Evolutionary conservation across 2,329 filamentous ascomycete genomes (phyloP), one percentile per base, ranked within the genome.

Genomic region (Zymoseptoria pseudotritici): DNA sequence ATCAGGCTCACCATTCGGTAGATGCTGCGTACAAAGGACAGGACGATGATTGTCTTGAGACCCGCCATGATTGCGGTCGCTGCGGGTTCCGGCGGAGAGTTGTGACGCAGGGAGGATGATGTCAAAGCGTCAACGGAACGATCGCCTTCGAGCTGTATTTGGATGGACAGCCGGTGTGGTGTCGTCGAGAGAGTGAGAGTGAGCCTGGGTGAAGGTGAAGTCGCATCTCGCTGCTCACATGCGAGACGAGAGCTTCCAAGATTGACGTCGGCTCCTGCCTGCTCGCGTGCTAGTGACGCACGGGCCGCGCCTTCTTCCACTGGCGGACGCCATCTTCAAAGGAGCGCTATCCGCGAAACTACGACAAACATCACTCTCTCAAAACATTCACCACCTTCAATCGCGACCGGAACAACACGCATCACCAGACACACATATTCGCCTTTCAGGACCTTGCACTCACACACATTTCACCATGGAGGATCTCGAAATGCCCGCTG

Each of bases 21-120:
- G 13, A 46, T 46, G 13, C 8, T 53, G 63, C 85, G 58, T 84
- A 90, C 94, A 79, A 99, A 99, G 74, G 94, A 97, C 69, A 99
- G 89, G 66, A 90, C 91, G 77, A 99, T 99, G 78, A 99, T 99
- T 68, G 94, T 99, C 80, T 97, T 97, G 73, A 99, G 87, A 75
- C 94, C 94, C 70, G 94, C 91, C 81, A 90, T 84, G 79, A 79
- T 66, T 63, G 63, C 36, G 36, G 2, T 46, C 63, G 56, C 53
- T 51, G 50, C 52, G 52, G 52, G 17, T 53, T 31, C 24, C 50
- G 55, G 59, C 53, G 58, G 53, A 51, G 50, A 57, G 57, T 54
- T 36, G 52, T 49, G 56, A 26, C 50, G 58, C 53, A 57, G 50
- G 54, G 11, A n/a, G 29, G n/a, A 52, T 50, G 36, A 53, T 7